Evolutionary conservation across 2,329 filamentous ascomycete genomes (phyloP), one percentile per base, ranked within the genome.

Genomic region (Claviceps sp.): DNA sequence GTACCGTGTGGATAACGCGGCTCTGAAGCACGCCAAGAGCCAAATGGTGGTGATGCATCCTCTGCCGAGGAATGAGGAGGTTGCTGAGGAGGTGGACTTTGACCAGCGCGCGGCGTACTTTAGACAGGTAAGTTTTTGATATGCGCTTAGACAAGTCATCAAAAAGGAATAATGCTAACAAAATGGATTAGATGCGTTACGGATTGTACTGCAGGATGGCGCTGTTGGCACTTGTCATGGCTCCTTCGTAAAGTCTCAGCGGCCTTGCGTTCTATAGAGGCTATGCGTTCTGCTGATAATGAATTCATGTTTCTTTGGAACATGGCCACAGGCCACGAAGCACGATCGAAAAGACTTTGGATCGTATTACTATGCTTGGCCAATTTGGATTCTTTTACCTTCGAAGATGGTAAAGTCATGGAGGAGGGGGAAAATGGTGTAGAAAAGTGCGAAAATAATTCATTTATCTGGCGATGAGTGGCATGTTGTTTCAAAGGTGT

Each of bases 201-300:
- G 93, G 93, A 61, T 80, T 98, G 62, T 97, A 96, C 77, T 94
- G 87, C 70, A 86, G 93, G 67, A 98, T 98, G 93, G 93, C 93
- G 61, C 72, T 98, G 72, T 77, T 98, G 68, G 93, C 93, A 59
- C 76, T 97, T 68, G 88, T 97, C 69, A 85, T 98, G 86, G 63
- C 63, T 58, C 61, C 64, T 50, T 63, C 53, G 22, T 55, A 45
- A 30, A 37, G 52, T 30, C 22, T 20, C 18, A 44, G 41, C 9
- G 16, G 14, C 42, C 43, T 4, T 30, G 30, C 30, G 13, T 9
- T 30, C 4, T 7, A 45, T 18, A 3, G 30, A n/a, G 40, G 9
- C 18, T 20, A 11, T 16, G 20, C 41, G 26, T 45, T 44, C 40
- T 54, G 38, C 42, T 37, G 20, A 52, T 14, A 5, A n/a, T 38